phyloP scores from a whole-genome alignment of 345 rosid species.

The Eucalyptus pumila region DNA sequence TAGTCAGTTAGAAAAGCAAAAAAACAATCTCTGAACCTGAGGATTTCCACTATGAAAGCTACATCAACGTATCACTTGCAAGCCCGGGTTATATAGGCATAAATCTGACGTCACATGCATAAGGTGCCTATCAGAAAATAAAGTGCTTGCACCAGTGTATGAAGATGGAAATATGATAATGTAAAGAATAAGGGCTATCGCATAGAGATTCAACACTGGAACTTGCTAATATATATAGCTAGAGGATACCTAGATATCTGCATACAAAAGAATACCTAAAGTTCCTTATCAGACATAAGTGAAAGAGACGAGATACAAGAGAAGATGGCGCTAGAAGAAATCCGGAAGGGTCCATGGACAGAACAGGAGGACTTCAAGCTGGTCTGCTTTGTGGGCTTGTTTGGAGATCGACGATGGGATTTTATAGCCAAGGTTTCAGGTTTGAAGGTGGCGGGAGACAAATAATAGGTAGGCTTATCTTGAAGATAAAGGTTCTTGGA shows the following conservation, averaged over 20 bases:
- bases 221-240: conserved; percentile 25
- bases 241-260: conserved; percentile 2
- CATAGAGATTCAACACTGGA: conserved; percentile 7
- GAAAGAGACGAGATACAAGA: neutral
- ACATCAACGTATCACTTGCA: conserved; percentile 36
- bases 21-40: neutral
- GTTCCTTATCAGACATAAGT: neutral
- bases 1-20: neutral
- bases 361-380: conserved; percentile 86
- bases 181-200: conserved; percentile 12
- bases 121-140: conserved; percentile 18
- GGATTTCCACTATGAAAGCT: conserved; percentile 27
- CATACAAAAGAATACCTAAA: conserved; percentile 12
- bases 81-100: conserved; percentile 24
- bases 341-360: conserved; percentile 96
- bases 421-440: conserved; percentile 99
- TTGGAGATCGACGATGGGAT: conserved; percentile 99
- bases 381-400: conserved; percentile 79
- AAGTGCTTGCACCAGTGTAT: conserved; percentile 41
- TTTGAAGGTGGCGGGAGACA: conserved; percentile 99
- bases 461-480: conserved; percentile 60
- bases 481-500: conserved; percentile 38
- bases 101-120: conserved; percentile 57
- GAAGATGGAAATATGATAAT: conserved; percentile 27
- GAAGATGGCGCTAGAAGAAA: conserved; percentile 58